phyloP scores from a whole-genome alignment of 306 rosid genomes.

The Quercus alba region DNA sequence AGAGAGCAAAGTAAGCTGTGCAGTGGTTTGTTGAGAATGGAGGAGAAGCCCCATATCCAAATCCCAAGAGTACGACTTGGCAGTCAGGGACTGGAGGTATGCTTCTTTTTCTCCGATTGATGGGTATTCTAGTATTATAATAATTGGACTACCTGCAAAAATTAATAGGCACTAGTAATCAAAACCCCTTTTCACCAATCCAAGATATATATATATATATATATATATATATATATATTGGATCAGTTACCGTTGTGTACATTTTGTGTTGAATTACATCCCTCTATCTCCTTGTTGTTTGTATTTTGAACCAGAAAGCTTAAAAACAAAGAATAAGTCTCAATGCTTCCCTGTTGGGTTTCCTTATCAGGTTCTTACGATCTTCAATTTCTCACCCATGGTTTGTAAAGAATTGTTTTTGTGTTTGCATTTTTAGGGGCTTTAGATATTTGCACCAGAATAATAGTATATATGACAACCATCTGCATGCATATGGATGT shows the following conservation, averaged over 20 bases:
- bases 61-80: constrained; percentile 7
- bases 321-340: no score
- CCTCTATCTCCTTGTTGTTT: no score
- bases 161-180: not conserved
- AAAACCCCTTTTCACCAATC: not conserved
- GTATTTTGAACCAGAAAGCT: no score
- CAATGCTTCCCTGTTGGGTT: not conserved
- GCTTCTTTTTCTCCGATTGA: not conserved
- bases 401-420: not conserved
- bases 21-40: not conserved
- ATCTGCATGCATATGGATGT: not conserved
- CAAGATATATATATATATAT: no score
- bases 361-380: not conserved
- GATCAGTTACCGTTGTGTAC: no score
- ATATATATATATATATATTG: no score
- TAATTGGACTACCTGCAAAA: not conserved
- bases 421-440: no score
- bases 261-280: not conserved
- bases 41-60: not conserved
- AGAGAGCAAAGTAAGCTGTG: no score
- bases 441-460: not conserved
- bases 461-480: not conserved
- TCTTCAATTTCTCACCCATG: not conserved
- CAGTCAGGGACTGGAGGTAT: constrained; percentile 13
- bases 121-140: not conserved